Conservation (phyloP, 768 basidiomycete species). For the Coprinellus aureogranulatus region DNA sequence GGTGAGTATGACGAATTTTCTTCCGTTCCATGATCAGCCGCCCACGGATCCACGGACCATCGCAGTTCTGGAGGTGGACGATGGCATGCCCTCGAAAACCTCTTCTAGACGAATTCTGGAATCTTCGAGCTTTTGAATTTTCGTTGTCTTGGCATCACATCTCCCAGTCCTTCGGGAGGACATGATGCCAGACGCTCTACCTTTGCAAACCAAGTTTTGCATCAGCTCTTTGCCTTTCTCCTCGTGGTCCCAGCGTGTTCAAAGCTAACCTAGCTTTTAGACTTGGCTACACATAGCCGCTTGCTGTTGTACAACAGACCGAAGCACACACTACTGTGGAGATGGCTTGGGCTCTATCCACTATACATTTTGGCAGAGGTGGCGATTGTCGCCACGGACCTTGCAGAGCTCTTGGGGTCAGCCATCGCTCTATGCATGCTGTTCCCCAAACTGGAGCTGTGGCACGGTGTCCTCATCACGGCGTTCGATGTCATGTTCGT, state of each 20-base stretch:
- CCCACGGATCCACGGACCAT: no score
- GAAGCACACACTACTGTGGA: conserved; percentile 51
- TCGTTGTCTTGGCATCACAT: no score
- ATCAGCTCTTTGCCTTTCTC: no score
- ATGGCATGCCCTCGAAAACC: no score
- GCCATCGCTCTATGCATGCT: conserved; percentile 79
- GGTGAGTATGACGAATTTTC: conserved; percentile 44
- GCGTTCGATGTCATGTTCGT: conserved; percentile 67
- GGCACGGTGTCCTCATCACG: conserved; percentile 70
- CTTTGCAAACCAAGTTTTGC: no score
- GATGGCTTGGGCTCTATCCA: conserved; percentile 63
- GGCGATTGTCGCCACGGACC: conserved; percentile 74
- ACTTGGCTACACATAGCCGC: conserved; percentile 58
- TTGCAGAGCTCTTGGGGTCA: conserved; percentile 79
- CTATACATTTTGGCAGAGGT: conserved; percentile 64
- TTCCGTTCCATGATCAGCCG: no score
- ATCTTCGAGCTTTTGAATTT: background rate
- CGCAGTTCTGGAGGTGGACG: no score
- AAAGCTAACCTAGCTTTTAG: conserved; percentile 24
- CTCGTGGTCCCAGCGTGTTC: background rate
- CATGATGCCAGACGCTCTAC: no score
- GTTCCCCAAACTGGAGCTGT: conserved; percentile 65
- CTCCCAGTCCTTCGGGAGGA: no score
- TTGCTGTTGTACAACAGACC: conserved; percentile 64
- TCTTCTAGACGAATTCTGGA: background rate